Conservation (phyloP, 805 yeast species). For the Phaffomyces thermotolerans region DNA sequence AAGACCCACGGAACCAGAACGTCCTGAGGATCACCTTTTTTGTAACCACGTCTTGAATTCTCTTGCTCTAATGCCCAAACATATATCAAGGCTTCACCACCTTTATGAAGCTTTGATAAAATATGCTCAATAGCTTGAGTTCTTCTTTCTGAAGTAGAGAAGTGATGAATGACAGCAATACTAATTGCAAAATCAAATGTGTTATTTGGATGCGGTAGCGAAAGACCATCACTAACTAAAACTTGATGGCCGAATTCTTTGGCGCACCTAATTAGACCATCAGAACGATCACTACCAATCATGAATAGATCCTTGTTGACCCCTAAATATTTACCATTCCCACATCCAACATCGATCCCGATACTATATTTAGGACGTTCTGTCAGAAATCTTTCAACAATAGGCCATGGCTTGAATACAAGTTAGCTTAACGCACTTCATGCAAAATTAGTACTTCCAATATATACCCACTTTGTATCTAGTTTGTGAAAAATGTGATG, state of each 20-base stretch:
- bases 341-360: slow-evolving; percentile 95
- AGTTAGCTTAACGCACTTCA: too few relatives aligned
- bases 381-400: slow-evolving; percentile 65
- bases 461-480: slow-evolving; percentile 51
- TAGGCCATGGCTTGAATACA: slow-evolving; percentile 77
- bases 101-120: slow-evolving; percentile 44
- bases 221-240: slow-evolving; percentile 75
- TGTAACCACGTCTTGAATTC: slow-evolving; percentile 80
- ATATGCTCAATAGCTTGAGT: slow-evolving; percentile 67
- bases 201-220: slow-evolving; percentile 44
- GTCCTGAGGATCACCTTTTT: slow-evolving; percentile 88
- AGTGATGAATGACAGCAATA: slow-evolving; percentile 94
- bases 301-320: slow-evolving; percentile 63
- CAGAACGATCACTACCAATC: slow-evolving; percentile 69
- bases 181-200: slow-evolving; percentile 78
- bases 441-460: neutral
- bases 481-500: slow-evolving; percentile 87
- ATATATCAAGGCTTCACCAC: slow-evolving; percentile 73
- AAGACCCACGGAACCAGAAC: slow-evolving; percentile 94
- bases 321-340: slow-evolving; percentile 86
- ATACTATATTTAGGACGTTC: slow-evolving; percentile 45
- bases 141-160: slow-evolving; percentile 78
- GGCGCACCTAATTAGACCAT: slow-evolving; percentile 63
- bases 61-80: slow-evolving; percentile 98
- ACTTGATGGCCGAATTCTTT: slow-evolving; percentile 42